These are phyloP conservation scores for Vitis amurensis DNA, from an alignment of 164 flowering plant genomes.

Conservation along the genomic window DNA sequence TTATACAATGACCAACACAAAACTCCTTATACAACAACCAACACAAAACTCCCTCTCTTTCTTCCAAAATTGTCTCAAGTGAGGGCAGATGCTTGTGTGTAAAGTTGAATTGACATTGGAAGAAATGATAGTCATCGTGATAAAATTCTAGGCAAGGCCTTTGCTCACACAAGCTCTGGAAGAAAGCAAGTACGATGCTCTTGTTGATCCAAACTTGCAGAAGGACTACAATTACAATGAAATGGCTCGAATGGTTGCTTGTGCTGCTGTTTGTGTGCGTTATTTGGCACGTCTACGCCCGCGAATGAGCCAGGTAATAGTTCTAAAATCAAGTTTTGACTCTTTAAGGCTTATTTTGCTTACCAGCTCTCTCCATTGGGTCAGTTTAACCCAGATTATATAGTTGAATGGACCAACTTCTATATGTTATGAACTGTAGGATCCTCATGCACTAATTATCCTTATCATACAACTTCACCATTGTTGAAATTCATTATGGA, in stretches of 20 bases:
- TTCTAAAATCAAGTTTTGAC: background rate
- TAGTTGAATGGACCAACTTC: too few species aligned
- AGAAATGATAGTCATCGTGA: background rate
- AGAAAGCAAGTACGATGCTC: conserved; percentile 29
- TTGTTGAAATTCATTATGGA: background rate
- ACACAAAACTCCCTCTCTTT: too few species aligned
- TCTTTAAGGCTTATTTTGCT: background rate
- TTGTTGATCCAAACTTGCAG: conserved; percentile 51
- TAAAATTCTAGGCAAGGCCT: conserved; percentile 47
- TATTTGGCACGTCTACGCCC: conserved; percentile 54
- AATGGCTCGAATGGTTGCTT: conserved; percentile 53
- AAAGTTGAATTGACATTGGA: too few species aligned
- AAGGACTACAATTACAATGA: conserved; percentile 39
- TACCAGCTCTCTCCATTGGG: too few species aligned
- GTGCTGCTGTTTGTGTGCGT: conserved; percentile 60
- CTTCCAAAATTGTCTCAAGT: too few species aligned
- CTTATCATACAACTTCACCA: too few species aligned
- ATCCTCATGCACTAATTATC: too few species aligned
- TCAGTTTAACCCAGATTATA: too few species aligned
- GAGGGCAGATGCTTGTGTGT: too few species aligned
- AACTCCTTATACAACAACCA: too few species aligned
- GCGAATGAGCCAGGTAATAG: conserved; percentile 57
- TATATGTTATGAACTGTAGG: too few species aligned
- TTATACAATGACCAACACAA: too few species aligned
- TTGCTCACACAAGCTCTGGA: conserved; percentile 48